A percentile compares a stretch with the other conserved stretches of the same genome.
Conservation (phyloP, 2,329 filamentous ascomycete species). For the Aureobasidium sp. region DNA sequence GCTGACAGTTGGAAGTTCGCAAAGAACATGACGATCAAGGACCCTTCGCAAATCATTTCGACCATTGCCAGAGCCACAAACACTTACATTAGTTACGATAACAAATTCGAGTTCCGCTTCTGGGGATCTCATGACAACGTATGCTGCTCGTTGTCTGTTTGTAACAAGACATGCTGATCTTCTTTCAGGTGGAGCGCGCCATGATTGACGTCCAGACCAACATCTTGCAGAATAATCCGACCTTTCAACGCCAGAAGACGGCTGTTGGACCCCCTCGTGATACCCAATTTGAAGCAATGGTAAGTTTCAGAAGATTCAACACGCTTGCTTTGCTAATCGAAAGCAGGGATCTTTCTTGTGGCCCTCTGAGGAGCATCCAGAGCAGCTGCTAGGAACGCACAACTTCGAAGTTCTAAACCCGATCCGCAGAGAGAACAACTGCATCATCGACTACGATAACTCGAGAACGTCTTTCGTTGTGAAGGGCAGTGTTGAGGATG, state of each 20-base stretch:
- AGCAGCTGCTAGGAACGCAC: slow-evolving; percentile 30
- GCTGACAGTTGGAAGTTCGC: background rate
- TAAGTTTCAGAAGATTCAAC: background rate
- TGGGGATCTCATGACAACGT: background rate
- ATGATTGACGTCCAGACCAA: background rate
- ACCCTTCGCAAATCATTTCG: background rate
- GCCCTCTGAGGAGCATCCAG: slow-evolving; percentile 35
- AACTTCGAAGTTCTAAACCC: slow-evolving; percentile 37
- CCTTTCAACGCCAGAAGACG: background rate
- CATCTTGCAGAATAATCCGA: background rate
- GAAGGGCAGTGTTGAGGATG: slow-evolving; percentile 21
- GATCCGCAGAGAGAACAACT: slow-evolving; percentile 32
- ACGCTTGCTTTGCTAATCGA: background rate
- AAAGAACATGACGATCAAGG: background rate
- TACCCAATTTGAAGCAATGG: background rate
- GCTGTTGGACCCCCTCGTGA: background rate
- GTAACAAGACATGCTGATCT: background rate
- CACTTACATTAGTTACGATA: background rate
- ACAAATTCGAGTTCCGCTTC: background rate
- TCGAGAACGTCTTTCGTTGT: slow-evolving; percentile 23
- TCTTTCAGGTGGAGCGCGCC: background rate
- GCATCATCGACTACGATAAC: slow-evolving; percentile 31
- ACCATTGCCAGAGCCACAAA: background rate
- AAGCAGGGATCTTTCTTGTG: slow-evolving; percentile 30
- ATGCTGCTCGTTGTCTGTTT: background rate